phyloP scores from a whole-genome alignment of 129 eudicot species.

The Logfia minima region DNA sequence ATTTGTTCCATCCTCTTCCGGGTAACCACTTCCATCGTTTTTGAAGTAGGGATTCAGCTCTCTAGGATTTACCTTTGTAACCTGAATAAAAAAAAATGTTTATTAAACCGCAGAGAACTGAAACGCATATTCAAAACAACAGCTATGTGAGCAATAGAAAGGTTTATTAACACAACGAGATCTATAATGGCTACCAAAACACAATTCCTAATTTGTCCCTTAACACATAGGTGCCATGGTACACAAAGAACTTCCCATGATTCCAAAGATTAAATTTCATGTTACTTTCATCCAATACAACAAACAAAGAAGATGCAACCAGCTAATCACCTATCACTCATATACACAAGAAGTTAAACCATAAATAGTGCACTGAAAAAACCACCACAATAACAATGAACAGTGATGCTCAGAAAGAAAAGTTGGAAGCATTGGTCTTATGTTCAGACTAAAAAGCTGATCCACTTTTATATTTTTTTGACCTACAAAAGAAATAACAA shows the following conservation, averaged over 20 bases:
- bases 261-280: neutral
- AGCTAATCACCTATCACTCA: neutral
- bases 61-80: conserved; percentile 61
- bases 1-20: conserved; percentile 56
- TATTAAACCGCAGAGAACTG: neutral
- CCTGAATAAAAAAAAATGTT: conserved; percentile 21
- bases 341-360: neutral
- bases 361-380: neutral
- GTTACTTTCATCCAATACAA: neutral
- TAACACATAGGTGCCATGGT: neutral
- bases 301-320: neutral
- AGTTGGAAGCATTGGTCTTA: neutral
- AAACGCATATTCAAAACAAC: neutral
- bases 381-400: neutral
- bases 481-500: neutral
- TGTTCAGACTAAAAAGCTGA: neutral
- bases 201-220: conserved; percentile 1
- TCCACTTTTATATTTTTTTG: neutral
- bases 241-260: neutral
- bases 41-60: conserved; percentile 81
- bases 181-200: neutral
- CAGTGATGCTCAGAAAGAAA: neutral
- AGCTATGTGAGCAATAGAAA: neutral
- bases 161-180: no score
- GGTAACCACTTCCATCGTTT: conserved; percentile 76